A percentile compares a stretch with the other conserved stretches of the same genome.
Evolutionary conservation across 2,329 filamentous ascomycete genomes (phyloP).

Genomic region (Ceratocystis lukuohia): DNA sequence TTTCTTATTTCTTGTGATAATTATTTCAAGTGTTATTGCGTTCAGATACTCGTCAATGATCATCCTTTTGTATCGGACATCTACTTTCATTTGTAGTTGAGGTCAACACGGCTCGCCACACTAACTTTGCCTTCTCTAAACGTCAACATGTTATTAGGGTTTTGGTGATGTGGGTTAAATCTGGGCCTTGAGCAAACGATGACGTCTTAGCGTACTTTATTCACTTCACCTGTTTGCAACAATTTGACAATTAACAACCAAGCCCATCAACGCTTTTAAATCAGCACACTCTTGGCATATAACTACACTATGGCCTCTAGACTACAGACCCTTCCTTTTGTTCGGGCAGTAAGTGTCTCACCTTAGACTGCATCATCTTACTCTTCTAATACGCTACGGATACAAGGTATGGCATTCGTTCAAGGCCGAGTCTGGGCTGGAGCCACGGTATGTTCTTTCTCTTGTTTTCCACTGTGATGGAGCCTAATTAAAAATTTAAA

Average conservation of each 20-base stretch:
- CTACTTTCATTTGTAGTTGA: too few relatives aligned
- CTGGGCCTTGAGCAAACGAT: neutral
- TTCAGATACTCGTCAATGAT: too few relatives aligned
- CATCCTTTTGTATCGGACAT: too few relatives aligned
- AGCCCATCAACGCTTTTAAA: neutral
- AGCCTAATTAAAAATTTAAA: neutral
- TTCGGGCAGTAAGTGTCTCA: slow-evolving; percentile 13
- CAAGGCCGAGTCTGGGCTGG: slow-evolving; percentile 69
- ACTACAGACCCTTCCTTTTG: slow-evolving; percentile 13
- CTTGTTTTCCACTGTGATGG: neutral
- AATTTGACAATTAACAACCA: neutral
- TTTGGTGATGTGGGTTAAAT: neutral
- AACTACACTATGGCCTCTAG: neutral
- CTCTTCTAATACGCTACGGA: neutral
- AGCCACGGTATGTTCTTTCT: slow-evolving; percentile 54
- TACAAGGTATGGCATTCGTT: slow-evolving; percentile 72
- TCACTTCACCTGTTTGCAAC: neutral
- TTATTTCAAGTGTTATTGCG: too few relatives aligned
- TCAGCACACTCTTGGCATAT: neutral
- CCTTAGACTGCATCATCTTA: too few relatives aligned
- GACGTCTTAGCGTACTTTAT: neutral
- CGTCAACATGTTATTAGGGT: neutral
- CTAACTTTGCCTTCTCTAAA: too few relatives aligned
- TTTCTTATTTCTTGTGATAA: too few relatives aligned
- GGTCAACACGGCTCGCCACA: too few relatives aligned